Evolutionary conservation across 2,329 filamentous ascomycete genomes (phyloP).

Genomic region (Ciborinia camelliae): DNA sequence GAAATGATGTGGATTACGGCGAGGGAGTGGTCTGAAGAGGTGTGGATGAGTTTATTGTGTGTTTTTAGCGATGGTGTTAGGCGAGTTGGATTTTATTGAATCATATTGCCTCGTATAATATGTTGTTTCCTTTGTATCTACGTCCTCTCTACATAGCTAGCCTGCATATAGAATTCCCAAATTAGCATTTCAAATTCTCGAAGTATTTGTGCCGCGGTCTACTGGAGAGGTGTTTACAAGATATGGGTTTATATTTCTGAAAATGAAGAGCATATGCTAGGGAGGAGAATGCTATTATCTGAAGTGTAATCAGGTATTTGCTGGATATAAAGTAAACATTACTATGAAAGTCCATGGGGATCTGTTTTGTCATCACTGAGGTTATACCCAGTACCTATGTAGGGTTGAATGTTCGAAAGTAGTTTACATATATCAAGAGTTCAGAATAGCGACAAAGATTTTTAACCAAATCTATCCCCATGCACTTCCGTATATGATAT

Average conservation of each 20-base stretch:
- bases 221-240: too few species aligned
- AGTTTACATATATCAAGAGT: too few species aligned
- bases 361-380: too few species aligned
- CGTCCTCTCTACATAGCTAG: neutral
- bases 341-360: neutral
- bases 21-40: neutral
- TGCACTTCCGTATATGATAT: accelerated
- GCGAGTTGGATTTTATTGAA: neutral
- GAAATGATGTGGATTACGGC: neutral
- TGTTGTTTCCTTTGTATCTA: neutral
- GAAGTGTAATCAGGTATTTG: neutral
- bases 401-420: too few species aligned
- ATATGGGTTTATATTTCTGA: too few species aligned
- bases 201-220: neutral
- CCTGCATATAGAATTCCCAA: neutral
- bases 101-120: neutral
- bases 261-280: neutral
- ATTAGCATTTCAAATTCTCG: neutral
- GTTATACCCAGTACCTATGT: too few species aligned
- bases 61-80: neutral
- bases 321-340: too few species aligned
- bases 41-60: neutral
- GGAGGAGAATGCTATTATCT: neutral
- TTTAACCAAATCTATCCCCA: accelerated
- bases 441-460: neutral